phyloP scores from a whole-genome alignment of 352 stramenopile genomes.

The Phytophthora tubulina region DNA sequence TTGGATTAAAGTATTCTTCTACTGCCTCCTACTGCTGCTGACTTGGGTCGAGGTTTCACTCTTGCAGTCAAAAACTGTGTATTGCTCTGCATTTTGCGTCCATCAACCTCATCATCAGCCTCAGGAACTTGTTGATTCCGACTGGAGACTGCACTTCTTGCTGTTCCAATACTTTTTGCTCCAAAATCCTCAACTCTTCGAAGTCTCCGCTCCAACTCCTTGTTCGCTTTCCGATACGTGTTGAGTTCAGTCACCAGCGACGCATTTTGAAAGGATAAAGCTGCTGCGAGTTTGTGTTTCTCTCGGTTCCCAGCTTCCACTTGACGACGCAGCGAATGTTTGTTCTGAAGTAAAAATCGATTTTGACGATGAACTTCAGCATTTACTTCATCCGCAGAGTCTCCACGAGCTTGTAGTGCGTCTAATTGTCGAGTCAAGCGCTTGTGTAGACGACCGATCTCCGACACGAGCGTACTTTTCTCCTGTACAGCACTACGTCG shows the following conservation, averaged over 20 bases:
- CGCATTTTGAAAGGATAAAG: constrained; percentile 76
- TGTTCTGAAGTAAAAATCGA: constrained; percentile 75
- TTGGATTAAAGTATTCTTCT: constrained; percentile 18
- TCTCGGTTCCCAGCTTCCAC: constrained; percentile 70
- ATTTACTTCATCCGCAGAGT: constrained; percentile 66
- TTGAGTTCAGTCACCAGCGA: constrained; percentile 77
- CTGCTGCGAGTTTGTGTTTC: constrained; percentile 76
- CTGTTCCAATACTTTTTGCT: constrained; percentile 6
- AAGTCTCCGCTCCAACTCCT: constrained; percentile 67
- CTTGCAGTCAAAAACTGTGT: constrained; percentile 19
- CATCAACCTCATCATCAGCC: constrained; percentile 40
- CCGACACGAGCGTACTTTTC: constrained; percentile 66
- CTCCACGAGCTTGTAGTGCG: constrained; percentile 57
- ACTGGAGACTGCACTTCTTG: constrained; percentile 9
- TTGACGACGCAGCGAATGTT: constrained; percentile 73
- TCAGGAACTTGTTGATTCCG: constrained; percentile 21
- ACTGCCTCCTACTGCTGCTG: constrained; percentile 28
- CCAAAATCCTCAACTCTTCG: constrained; percentile 33
- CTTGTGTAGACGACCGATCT: constrained; percentile 79
- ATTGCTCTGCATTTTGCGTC: constrained; percentile 23
- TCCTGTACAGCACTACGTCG: constrained; percentile 65
- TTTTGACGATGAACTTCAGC: constrained; percentile 81
- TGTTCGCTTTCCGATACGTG: constrained; percentile 63
- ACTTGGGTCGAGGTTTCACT: constrained; percentile 37
- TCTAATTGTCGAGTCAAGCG: constrained; percentile 63